Evolutionary conservation across 441 rosid genomes (phyloP), one percentile per base, ranked within the genome.

Genomic region (Daphne laureola): DNA sequence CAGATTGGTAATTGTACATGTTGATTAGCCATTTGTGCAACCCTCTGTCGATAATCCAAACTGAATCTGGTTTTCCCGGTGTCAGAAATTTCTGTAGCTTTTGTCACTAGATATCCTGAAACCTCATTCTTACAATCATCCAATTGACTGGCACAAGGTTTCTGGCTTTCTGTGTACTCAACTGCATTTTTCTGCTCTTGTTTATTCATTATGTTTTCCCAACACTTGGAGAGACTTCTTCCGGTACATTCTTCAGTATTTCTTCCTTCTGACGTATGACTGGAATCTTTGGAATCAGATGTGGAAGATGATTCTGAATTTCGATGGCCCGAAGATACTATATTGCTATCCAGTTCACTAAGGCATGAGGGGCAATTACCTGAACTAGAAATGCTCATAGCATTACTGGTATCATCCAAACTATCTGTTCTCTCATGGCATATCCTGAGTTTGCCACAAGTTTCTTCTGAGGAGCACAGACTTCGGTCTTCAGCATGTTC

Each of bases 221-320:
- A 67, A 73, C 46, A 47, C 41, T 66, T 74, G 27, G 81, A 61
- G 52, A 62, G 76, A 50, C 68, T 72, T 65, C 70, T 70, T 62
- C 49, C 65, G 55, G 60, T 62, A 61, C 81, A 65, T 13, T 27
- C 63, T 50, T 75, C 57, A 54, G 70, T 52, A 43, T 78, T 86
- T 76, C 77, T 76, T 68, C 80, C 78, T 65, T 78, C 87, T 50
- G 82, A 79, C 43, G 68, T 90, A 66, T 70, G 93, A 65, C 80
- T 71, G 40, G 79, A 74, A 47, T 86, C 94, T 73, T 93, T 97
- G 18, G 94, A 85, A 63, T 85, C 94, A 54, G 90, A 82, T 3
- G 80, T 68, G 71, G 90, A 80, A 6, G 87, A 78, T 14, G 87
- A 78, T 60, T 72, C 90, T 49, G 70, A 55, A 61, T 73, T 77